Base-by-base conservation (phyloP, 2,329 filamentous ascomycete species). In the Geosmithia flava region DNA sequence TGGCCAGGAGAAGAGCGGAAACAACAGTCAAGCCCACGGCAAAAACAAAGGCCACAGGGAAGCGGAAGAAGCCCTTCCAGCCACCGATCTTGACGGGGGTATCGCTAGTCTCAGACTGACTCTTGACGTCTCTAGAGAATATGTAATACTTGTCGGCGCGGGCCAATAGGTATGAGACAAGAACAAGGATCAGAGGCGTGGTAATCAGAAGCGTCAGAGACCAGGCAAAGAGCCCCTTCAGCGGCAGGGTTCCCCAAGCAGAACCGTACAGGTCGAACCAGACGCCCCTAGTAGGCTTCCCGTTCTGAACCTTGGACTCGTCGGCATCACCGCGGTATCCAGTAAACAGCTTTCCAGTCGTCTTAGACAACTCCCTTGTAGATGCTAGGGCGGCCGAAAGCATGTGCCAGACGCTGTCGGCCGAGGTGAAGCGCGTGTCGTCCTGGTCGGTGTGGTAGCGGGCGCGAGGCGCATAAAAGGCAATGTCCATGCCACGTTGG, bases 231-330 rank as follows among this genome's bases (percentile, higher is more conserved):
- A 97, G 74, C 7, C 87, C 89, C 53, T 85, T 79, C 40, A 96
- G 72, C 44, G 77, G 75, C 59, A 96, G 86, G 2, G 95, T 73
- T 16, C 84, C 86, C 62, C 96, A 89, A 1, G 73, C 73, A 48
- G 74, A 76, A 42, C 91, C 93, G 54, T 95, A 91, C 7, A 97
- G 66, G 59, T 97, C 93, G 59, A 97, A 97, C 88, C 90, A 98
- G 15, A 97, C 88, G 29, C 82, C 87, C 51, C 78, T 71, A 16
- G 75, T 80, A 5, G 81, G 80, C 37, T 68, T 71, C 10, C 86
- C 85, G 52, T 82, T 85, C 52, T 78, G 72, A 2, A 84, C 76
- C 56, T 81, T 81, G 48, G 75, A 77, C 46, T 71, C 69, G 49
- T 75, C 70, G 7, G 72, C 68, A 47, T 80, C 77, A 10, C 69